Evolutionary conservation across 2,329 filamentous ascomycete species (phyloP).

Genomic region (Fusarium luffae): DNA sequence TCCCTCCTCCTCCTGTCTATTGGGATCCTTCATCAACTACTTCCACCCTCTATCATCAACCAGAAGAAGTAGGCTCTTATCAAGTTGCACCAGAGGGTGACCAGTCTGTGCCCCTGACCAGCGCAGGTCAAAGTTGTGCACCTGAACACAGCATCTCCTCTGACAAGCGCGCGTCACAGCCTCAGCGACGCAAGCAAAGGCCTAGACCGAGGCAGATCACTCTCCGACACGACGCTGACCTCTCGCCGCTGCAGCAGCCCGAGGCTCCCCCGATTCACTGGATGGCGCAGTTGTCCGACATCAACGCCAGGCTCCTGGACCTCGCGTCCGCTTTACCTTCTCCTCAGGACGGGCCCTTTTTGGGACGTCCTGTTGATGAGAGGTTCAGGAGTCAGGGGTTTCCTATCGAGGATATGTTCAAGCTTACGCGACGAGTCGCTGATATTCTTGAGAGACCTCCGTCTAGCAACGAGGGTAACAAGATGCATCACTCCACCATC

Average conservation of each 20-base stretch:
- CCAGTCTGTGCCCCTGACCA: slow-evolving; percentile 32
- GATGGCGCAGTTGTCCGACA: slow-evolving; percentile 55
- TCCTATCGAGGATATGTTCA: slow-evolving; percentile 56
- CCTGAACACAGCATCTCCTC: slow-evolving; percentile 40
- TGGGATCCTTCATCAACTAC: slow-evolving; percentile 19
- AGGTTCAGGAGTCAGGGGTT: slow-evolving; percentile 47
- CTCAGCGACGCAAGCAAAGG: slow-evolving; percentile 38
- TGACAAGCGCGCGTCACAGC: slow-evolving; percentile 41
- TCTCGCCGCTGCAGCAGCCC: slow-evolving; percentile 31
- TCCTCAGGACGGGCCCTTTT: slow-evolving; percentile 35
- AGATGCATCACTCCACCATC: slow-evolving; percentile 29
- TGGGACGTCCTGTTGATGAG: slow-evolving; percentile 38
- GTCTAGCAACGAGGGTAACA: slow-evolving; percentile 8
- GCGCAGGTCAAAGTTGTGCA: slow-evolving; percentile 32
- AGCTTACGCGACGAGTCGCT: slow-evolving; percentile 53
- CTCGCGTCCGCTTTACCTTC: slow-evolving; percentile 51
- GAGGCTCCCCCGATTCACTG: slow-evolving; percentile 47
- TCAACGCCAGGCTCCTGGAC: slow-evolving; percentile 53
- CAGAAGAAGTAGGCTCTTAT: slow-evolving; percentile 8
- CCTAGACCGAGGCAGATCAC: slow-evolving; percentile 50
- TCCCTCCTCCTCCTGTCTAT: slow-evolving; percentile 39
- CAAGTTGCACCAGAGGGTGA: slow-evolving; percentile 36
- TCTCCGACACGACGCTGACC: slow-evolving; percentile 40
- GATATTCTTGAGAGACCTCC: slow-evolving; percentile 49
- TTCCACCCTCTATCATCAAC: slow-evolving; percentile 25